phyloP scores from a whole-genome alignment of 441 rosid genomes.

The Breynia disticha region DNA sequence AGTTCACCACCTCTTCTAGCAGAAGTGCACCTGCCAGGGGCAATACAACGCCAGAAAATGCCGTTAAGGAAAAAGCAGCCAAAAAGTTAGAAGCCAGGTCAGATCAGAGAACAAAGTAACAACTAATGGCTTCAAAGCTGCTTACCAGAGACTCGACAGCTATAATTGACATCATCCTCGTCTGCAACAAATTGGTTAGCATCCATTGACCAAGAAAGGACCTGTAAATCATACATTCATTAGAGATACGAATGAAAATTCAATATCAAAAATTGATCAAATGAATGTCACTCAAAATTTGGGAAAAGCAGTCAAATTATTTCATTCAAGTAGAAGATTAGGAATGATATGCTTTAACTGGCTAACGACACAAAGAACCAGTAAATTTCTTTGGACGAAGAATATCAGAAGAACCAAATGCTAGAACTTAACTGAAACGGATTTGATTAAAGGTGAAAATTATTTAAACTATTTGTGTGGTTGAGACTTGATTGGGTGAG shows the following conservation, averaged over 20 bases:
- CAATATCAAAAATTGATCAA: not conserved
- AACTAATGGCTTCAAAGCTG: conserved; percentile 17
- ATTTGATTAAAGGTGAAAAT: no score
- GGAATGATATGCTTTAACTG: no score
- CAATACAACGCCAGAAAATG: conserved; percentile 11
- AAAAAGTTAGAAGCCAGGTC: conserved; percentile 6
- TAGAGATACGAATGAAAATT: not conserved
- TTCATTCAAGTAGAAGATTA: no score
- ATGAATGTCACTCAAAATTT: not conserved
- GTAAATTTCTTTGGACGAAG: no score
- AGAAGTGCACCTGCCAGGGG: conserved; percentile 63
- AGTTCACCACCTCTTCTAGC: conserved; percentile 72
- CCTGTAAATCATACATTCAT: conserved; percentile 20
- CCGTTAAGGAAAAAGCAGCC: conserved; percentile 11
- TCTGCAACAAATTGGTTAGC: conserved; percentile 87
- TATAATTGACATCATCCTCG: conserved; percentile 87
- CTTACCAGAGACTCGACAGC: conserved; percentile 90
- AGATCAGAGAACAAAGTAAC: conserved; percentile 3
- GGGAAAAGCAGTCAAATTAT: no score
- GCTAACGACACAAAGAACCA: no score
- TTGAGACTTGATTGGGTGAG: no score
- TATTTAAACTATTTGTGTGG: no score
- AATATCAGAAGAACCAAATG: no score
- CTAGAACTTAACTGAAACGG: no score
- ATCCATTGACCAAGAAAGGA: conserved; percentile 78